Evolutionary conservation across 768 basidiomycete species (phyloP).

Genomic region (Lactarius akahatsu): DNA sequence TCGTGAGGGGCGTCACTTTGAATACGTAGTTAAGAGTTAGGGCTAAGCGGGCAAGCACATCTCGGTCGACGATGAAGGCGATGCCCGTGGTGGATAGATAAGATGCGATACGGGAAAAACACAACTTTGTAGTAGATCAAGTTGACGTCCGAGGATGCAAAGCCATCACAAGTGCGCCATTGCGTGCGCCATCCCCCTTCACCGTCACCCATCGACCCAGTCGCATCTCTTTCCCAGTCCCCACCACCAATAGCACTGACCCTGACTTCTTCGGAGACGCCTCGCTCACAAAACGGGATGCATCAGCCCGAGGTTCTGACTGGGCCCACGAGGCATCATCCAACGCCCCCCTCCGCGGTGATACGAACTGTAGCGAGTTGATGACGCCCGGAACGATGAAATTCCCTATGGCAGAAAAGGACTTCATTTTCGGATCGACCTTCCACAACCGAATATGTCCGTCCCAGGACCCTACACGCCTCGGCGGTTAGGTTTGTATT

Average conservation of each 20-base stretch:
- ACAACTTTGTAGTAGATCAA: neutral
- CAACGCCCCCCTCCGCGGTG: conserved; percentile 45
- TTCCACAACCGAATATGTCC: conserved; percentile 90
- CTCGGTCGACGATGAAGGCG: neutral
- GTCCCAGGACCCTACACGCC: conserved; percentile 83
- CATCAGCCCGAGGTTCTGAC: conserved; percentile 36
- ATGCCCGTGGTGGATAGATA: neutral
- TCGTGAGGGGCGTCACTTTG: conserved; percentile 1
- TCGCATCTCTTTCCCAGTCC: conserved; percentile 83
- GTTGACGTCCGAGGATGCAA: conserved; percentile 45
- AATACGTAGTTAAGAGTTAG: neutral
- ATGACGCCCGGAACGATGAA: conserved; percentile 75
- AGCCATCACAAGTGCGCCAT: conserved; percentile 66
- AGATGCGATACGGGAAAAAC: neutral
- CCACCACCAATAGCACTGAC: conserved; percentile 66
- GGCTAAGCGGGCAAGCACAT: neutral
- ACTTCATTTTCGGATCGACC: conserved; percentile 73
- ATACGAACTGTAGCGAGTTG: conserved; percentile 84
- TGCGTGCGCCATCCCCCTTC: conserved; percentile 67
- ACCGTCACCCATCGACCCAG: conserved; percentile 85
- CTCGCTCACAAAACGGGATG: conserved; percentile 28
- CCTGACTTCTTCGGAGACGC: conserved; percentile 23
- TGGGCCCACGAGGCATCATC: conserved; percentile 46
- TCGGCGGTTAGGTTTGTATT: conserved; percentile 4
- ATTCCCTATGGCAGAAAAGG: conserved; percentile 66